Evolutionary conservation across 345 rosid genomes (phyloP), one percentile per base, ranked within the genome.

Genomic region (Linum tenue): DNA sequence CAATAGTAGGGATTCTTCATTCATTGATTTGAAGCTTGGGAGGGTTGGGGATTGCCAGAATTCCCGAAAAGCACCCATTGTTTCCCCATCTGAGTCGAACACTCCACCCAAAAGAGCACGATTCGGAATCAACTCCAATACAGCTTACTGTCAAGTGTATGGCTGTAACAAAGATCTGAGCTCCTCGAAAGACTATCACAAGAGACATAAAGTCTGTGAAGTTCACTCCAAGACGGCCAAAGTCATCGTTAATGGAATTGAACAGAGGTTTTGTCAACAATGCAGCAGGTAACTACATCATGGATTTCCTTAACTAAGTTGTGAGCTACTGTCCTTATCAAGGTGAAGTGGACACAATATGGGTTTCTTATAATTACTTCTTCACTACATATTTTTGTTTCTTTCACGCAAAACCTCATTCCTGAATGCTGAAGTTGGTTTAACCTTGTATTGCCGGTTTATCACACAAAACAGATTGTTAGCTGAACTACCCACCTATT

Each of bases 121-220:
- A 7, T 17, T 57, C 37, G 60, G 60, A 57, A 12, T 17, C 37
- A 57, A 57, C 38, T 57, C 37, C 37, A 57, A 15, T 57, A 37
- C 60, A 6, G 60, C 60, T 1, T 17, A 57, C 38, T 57, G 60
- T 37, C 60, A 57, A 37, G 60, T 57, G 10, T 73, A 39, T 70
- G 69, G 62, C 55, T 67, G 50, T 66, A 73, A 39, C 76, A 70
- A 51, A 72, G 69, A 50, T 64, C 68, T 68, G 55, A 68, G 72
- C 72, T 64, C 64, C 16, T 73, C 64, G 0, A 62, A 62, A 39
- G 64, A 62, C 16, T 62, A 62, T 43, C 64, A 62, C 36, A 62
- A 62, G 64, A 62, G 64, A 17, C 64, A 62, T 38, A 62, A 62
- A 62, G 64, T 62, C 16, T 62, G 64, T 38, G 64, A 62, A 14